Evolutionary conservation across 306 rosid species (phyloP).

Genomic region (Hippophae tibetana): DNA sequence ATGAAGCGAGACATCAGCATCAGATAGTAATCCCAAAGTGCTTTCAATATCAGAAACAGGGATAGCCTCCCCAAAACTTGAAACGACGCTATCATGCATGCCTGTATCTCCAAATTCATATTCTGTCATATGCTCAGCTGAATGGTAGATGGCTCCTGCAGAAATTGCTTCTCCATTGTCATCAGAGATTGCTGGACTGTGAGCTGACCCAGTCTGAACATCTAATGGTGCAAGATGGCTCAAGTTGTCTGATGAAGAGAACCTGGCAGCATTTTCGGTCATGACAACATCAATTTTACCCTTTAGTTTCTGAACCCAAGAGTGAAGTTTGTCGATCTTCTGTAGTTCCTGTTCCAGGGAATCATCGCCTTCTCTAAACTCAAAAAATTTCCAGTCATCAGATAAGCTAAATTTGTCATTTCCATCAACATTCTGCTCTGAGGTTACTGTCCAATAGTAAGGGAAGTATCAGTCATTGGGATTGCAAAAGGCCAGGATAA

Average conservation of each 20-base stretch:
- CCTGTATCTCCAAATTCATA: constrained; percentile 55
- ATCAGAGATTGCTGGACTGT: constrained; percentile 57
- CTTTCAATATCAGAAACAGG: constrained; percentile 75
- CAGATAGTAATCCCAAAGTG: constrained; percentile 62
- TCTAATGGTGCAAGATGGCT: constrained; percentile 60
- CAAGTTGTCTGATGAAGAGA: constrained; percentile 70
- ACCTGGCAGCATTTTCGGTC: constrained; percentile 51
- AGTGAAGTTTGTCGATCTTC: constrained; percentile 53
- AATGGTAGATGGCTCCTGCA: constrained; percentile 39
- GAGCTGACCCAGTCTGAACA: constrained; percentile 59
- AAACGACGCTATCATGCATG: constrained; percentile 56
- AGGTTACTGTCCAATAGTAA: constrained; percentile 24
- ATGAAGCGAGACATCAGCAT: constrained; percentile 54
- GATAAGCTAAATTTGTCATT: constrained; percentile 35
- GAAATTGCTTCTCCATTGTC: constrained; percentile 60
- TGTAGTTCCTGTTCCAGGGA: constrained; percentile 57
- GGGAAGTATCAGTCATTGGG: too few relatives aligned
- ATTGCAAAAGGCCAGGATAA: too few relatives aligned
- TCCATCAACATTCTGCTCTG: constrained; percentile 35
- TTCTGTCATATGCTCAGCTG: constrained; percentile 39
- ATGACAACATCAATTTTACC: constrained; percentile 40
- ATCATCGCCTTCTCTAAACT: constrained; percentile 37
- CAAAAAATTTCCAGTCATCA: constrained; percentile 29
- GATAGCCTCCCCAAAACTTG: constrained; percentile 62
- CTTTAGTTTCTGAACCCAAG: constrained; percentile 66